Percentiles rank a stretch among this genome's conserved stretches.
Evolutionary conservation across 768 basidiomycete genomes (phyloP).

Genomic region (Clathrus columnatus): DNA sequence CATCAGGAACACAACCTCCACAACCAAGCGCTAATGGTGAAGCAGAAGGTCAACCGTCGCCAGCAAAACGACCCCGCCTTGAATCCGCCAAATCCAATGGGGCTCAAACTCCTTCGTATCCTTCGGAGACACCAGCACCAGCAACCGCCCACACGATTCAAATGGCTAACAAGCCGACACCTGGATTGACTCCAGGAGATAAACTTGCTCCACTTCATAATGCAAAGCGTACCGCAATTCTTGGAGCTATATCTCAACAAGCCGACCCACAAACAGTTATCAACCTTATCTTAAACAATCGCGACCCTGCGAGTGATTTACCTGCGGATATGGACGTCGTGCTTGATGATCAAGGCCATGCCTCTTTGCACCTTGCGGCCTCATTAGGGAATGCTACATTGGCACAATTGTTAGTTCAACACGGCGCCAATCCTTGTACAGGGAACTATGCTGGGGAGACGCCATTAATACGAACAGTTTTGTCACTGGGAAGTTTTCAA

Average conservation of each 20-base stretch:
- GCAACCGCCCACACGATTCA: conserved; percentile 42
- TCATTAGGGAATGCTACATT: conserved; percentile 67
- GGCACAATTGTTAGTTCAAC: conserved; percentile 59
- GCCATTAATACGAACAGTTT: conserved; percentile 82
- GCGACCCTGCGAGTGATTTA: conserved; percentile 16
- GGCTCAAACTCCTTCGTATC: conserved; percentile 20
- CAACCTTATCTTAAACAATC: conserved; percentile 35
- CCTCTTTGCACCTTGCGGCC: conserved; percentile 87
- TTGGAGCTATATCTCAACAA: conserved; percentile 57
- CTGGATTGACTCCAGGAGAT: conserved; percentile 43
- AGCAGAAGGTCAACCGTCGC: conserved; percentile 46
- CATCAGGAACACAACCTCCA: not conserved
- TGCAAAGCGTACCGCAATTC: conserved; percentile 50
- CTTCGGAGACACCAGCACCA: conserved; percentile 23
- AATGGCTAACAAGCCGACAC: conserved; percentile 55
- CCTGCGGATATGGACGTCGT: conserved; percentile 65
- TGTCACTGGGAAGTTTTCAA: conserved; percentile 82
- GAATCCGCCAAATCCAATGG: conserved; percentile 39
- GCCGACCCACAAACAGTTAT: conserved; percentile 60
- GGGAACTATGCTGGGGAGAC: conserved; percentile 95
- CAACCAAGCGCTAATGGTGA: conserved; percentile 27
- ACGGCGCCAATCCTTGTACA: conserved; percentile 80
- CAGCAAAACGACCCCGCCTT: conserved; percentile 61
- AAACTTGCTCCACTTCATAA: conserved; percentile 39
- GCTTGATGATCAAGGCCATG: conserved; percentile 91